phyloP scores from a whole-genome alignment of 164 flowering plant genomes.

The Taxillus chinensis region DNA sequence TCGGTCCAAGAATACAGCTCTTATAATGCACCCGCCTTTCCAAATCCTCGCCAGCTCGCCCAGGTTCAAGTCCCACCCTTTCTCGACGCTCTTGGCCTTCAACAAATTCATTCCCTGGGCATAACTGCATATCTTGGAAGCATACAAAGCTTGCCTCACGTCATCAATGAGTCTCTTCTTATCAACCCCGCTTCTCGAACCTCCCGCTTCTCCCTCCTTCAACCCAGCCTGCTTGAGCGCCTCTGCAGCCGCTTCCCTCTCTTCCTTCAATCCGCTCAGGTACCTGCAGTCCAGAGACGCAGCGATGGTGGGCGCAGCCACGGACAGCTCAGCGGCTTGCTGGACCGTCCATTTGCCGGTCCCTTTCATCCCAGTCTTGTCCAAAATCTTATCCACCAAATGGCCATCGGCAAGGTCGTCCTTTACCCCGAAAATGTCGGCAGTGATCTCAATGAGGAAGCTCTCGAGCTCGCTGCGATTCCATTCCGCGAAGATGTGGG shows the following conservation, averaged over 20 bases:
- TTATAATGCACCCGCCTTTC: conserved; percentile 50
- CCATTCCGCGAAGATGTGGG: conserved; percentile 35
- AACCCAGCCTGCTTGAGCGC: conserved; percentile 34
- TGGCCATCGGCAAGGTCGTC: conserved; percentile 29
- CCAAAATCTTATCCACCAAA: conserved; percentile 46
- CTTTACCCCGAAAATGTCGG: conserved; percentile 36
- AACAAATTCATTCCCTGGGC: conserved; percentile 49
- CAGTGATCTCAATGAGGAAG: conserved; percentile 39
- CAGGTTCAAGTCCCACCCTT: conserved; percentile 35
- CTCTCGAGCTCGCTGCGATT: conserved; percentile 40
- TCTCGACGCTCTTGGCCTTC: conserved; percentile 38
- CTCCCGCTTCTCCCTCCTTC: conserved; percentile 19
- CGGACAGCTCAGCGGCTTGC: conserved; percentile 44
- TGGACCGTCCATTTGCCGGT: conserved; percentile 55
- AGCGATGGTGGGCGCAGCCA: conserved; percentile 44
- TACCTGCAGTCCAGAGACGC: conserved; percentile 40
- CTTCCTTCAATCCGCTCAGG: conserved; percentile 47
- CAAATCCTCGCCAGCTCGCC: conserved; percentile 49
- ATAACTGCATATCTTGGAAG: conserved; percentile 46
- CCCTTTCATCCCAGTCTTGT: conserved; percentile 50
- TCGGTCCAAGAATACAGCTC: conserved; percentile 43
- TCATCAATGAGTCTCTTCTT: conserved; percentile 41
- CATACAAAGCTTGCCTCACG: conserved; percentile 47
- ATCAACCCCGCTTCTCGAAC: conserved; percentile 17
- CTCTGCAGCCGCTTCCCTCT: conserved; percentile 30